Conservation (phyloP, 75 land plant species). For the Sequoia sempervirens region DNA sequence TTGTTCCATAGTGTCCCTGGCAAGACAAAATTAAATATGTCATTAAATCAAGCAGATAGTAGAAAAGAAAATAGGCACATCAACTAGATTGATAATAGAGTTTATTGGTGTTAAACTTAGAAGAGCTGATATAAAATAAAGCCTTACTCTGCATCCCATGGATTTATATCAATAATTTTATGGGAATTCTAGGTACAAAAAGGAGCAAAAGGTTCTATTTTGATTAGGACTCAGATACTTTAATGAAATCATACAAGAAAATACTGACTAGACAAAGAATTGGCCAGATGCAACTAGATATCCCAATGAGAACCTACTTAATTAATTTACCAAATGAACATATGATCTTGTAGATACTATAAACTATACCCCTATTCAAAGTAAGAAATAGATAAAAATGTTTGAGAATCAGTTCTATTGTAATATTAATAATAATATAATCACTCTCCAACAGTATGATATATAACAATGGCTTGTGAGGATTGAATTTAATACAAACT, state of each 20-base stretch:
- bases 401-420: background rate
- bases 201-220: background rate
- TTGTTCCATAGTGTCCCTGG: constrained; percentile 5
- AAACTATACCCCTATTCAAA: background rate
- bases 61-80: background rate
- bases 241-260: background rate
- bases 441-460: background rate
- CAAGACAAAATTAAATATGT: background rate
- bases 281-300: background rate
- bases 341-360: background rate
- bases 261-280: background rate
- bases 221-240: background rate
- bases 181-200: background rate
- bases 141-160: background rate
- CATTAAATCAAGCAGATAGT: background rate
- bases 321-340: background rate
- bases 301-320: background rate
- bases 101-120: background rate
- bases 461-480: no score
- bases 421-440: no score
- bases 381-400: background rate
- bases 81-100: background rate
- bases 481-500: no score
- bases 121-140: background rate
- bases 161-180: background rate